phyloP scores from a whole-genome alignment of 1,284 basidiomycete genomes.

The Tylopilus orsonianus region DNA sequence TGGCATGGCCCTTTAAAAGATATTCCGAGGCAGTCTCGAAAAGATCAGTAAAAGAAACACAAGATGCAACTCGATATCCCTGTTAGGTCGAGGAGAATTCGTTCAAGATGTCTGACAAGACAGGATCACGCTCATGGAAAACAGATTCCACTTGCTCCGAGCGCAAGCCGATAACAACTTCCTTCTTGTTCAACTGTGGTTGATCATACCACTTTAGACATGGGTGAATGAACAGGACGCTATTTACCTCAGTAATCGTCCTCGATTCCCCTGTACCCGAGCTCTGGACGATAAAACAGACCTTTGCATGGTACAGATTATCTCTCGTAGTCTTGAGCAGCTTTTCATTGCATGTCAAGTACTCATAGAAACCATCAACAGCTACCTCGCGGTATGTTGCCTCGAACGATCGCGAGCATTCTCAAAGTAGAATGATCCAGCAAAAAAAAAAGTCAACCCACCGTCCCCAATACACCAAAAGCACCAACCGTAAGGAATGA shows the following conservation, averaged over 20 bases:
- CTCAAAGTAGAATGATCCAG: too few relatives aligned
- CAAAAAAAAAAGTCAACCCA: too few relatives aligned
- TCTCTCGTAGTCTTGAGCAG: background rate
- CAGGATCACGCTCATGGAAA: slow-evolving; percentile 12
- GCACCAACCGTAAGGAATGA: too few relatives aligned
- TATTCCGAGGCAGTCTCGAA: slow-evolving; percentile 7
- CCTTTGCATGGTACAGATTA: slow-evolving; percentile 14
- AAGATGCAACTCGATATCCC: background rate
- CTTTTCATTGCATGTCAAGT: slow-evolving; percentile 13
- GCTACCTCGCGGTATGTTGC: slow-evolving; percentile 11
- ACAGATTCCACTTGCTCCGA: too few relatives aligned
- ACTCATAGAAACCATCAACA: slow-evolving; percentile 19
- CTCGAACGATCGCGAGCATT: too few relatives aligned
- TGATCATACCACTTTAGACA: background rate
- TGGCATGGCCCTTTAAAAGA: background rate
- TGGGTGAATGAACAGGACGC: background rate
- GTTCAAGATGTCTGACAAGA: slow-evolving; percentile 15
- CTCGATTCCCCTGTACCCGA: slow-evolving; percentile 27
- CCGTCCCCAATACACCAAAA: too few relatives aligned
- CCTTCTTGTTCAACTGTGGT: slow-evolving; percentile 11
- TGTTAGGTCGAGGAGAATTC: background rate
- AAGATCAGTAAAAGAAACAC: slow-evolving; percentile 15
- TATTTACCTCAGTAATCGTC: slow-evolving; percentile 18
- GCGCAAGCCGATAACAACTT: slow-evolving; percentile 19
- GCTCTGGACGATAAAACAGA: slow-evolving; percentile 24